Evolutionary conservation across 2,329 filamentous ascomycete genomes (phyloP).

Genomic region (Cryoendolithus antarcticus): DNA sequence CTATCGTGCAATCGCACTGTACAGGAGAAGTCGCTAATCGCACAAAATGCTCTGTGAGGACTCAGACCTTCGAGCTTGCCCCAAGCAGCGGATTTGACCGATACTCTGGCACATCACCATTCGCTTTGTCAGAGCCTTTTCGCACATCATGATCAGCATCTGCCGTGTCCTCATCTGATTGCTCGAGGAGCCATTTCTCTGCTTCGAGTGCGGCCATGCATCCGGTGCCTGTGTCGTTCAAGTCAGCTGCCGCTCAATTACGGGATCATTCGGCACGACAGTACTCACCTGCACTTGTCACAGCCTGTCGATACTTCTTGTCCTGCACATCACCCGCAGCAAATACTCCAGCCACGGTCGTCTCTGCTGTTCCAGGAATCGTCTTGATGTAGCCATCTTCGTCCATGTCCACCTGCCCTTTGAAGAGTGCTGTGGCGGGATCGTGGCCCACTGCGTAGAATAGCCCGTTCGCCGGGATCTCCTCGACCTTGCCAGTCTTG

Average conservation of each 20-base stretch:
- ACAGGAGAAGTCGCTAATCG: too few relatives aligned
- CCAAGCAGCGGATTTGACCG: constrained; percentile 52
- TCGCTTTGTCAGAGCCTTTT: constrained; percentile 32
- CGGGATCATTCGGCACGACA: too few relatives aligned
- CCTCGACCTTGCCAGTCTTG: constrained; percentile 62
- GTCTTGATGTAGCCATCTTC: constrained; percentile 85
- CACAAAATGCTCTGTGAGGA: too few relatives aligned
- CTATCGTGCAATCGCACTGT: too few relatives aligned
- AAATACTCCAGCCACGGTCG: constrained; percentile 83
- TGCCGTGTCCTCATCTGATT: constrained; percentile 48
- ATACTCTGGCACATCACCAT: constrained; percentile 48
- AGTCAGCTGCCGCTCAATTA: too few relatives aligned
- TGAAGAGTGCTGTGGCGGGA: constrained; percentile 80
- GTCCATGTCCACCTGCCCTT: constrained; percentile 79
- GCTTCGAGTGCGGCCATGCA: constrained; percentile 94
- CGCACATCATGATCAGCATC: constrained; percentile 37
- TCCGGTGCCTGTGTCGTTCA: constrained; percentile 54
- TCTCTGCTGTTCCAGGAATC: constrained; percentile 74
- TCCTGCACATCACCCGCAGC: constrained; percentile 97
- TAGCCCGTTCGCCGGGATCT: constrained; percentile 75
- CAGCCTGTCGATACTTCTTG: constrained; percentile 94
- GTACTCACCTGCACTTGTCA: constrained; percentile 81
- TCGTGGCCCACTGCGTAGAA: constrained; percentile 98
- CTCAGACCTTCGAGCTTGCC: constrained; percentile 1
- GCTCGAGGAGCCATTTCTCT: constrained; percentile 80